Base-by-base conservation (phyloP, 768 basidiomycete species). In the Trichaptum fuscoviolaceum region DNA sequence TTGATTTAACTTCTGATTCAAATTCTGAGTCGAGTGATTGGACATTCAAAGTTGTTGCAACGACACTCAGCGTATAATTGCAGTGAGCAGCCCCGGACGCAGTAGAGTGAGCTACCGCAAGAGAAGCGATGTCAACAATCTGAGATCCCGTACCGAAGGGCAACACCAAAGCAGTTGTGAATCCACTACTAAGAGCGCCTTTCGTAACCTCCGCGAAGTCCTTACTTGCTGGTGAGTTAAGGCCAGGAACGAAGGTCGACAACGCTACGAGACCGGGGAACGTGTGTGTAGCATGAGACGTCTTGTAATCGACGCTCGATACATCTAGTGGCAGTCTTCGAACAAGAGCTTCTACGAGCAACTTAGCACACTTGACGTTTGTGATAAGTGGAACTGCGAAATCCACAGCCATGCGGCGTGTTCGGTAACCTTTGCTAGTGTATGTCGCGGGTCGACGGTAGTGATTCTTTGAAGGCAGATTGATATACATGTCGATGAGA, bases 401-500 rank as follows among this genome's bases (percentile, higher is more conserved):
- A 77, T 99, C 97, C 69, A 99, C 95, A 7, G 97, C 97, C 95
- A 99, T 96, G 63, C 97, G 91, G 71, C 97, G 92, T 34, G 96
- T 96, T 67, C 88, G 87, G 77, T 99, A 99, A 8, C 97, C 97
- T 75, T 97, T 96, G 77, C 95, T 97, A 64, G 95, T 87, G 75
- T 99, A 99, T 77, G 90, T 96, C 17, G 97, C 96, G 7, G 97
- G 97, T 23, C 97, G 91, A 67, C 97, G 91, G 78, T 93, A 99
- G 74, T 95, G 86, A 77, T 99, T 99, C 81, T 95, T 97, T 57
- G 96, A 98, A 1, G 97, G 97, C 71, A 99, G 81, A 77, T 99
- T 99, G 87, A 99, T 96, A 77, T 98, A 99, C 88, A 99, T 92
- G 79, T 99, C 97, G 75, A 99, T 99, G 71, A 97, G 81, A 77